A percentile compares a stretch with the other conserved stretches of the same genome.
Conservation (phyloP, 148 eudicot genomes). For the Diospyros lotus region DNA sequence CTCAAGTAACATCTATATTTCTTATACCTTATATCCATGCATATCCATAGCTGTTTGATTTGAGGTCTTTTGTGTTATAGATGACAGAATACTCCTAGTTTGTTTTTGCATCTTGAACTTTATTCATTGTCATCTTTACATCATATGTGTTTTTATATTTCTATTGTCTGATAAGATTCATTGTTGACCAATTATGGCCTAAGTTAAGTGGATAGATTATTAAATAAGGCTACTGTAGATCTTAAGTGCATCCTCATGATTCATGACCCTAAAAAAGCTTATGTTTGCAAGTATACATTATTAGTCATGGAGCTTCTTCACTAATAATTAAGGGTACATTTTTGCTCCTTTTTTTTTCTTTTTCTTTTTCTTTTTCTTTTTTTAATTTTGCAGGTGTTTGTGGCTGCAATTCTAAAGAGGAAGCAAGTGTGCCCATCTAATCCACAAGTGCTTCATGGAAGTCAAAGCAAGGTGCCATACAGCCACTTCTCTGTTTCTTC, state of each 20-base stretch:
- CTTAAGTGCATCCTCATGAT: not conserved
- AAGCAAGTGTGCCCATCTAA: conserved; percentile 61
- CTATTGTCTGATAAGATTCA: too few species aligned
- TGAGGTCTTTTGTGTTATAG: too few species aligned
- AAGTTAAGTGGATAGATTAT: too few species aligned
- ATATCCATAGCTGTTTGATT: not conserved
- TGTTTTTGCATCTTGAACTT: not conserved
- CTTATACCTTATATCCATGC: not conserved
- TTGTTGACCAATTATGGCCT: too few species aligned
- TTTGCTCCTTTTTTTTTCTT: not conserved
- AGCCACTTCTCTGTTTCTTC: conserved; percentile 20
- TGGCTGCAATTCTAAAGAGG: conserved; percentile 85
- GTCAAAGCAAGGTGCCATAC: conserved; percentile 27
- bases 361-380: not conserved
- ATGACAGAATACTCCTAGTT: not conserved
- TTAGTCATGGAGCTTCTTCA: not conserved
- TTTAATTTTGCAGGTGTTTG: conserved; percentile 51
- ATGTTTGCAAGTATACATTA: too few species aligned
- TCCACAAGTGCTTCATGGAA: conserved; percentile 62
- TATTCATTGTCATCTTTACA: too few species aligned
- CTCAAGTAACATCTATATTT: conserved; percentile 44
- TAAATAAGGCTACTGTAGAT: not conserved
- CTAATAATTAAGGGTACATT: conserved; percentile 15
- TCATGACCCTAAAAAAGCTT: not conserved
- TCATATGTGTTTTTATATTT: not conserved